Evolutionary conservation across 1,284 basidiomycete species (phyloP), one percentile per base, ranked within the genome.

Genomic region (Coniferiporia weirii): DNA sequence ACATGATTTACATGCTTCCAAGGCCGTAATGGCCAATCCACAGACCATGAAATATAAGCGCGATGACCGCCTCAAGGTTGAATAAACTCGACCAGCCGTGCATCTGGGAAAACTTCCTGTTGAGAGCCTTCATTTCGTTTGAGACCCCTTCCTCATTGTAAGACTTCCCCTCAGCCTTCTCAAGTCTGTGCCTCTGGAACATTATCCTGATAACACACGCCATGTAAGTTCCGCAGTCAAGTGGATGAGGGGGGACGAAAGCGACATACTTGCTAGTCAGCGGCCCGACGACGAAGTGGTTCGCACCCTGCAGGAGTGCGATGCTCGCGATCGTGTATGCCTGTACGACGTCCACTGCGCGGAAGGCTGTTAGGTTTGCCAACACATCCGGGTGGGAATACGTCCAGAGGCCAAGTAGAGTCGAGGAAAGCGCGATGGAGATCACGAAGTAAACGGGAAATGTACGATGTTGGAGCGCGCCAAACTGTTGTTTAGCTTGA

Each of bases 361-460:
- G 66, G 4, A 83, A 82, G n/a, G 72, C 74, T 62, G 66, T 67
- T 63, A 78, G 69, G 63, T 80, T 74, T n/a, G 71, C 71, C 62
- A 83, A 66, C 32, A 90, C 81, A 47, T 76, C 73, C 1, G 85
- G 85, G 71, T 91, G 88, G 60, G 79, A 79, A 64, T 75, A 77
- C 7, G 81, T 76, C 82, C 90, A 91, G 38, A 82, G 73, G 8
- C 73, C 75, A 46, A 91, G 72, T 27, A 93, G 76, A 12, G 73
- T 71, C 0, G 79, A 75, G 17, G 84, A 79, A 36, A 87, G 72
- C 17, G 71, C 65, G 44, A 87, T 79, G 27, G 84, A 85, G 49
- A 82, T 70, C 27, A 79, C 70, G 67, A 93, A 93, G 73, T 91
- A 93, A 59, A 87, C 70, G 1, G 91, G 89, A 71, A 91, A 89